Evolutionary conservation across 176 grass and related monocot genomes (phyloP).

Genomic region (Microstegium vimineum): DNA sequence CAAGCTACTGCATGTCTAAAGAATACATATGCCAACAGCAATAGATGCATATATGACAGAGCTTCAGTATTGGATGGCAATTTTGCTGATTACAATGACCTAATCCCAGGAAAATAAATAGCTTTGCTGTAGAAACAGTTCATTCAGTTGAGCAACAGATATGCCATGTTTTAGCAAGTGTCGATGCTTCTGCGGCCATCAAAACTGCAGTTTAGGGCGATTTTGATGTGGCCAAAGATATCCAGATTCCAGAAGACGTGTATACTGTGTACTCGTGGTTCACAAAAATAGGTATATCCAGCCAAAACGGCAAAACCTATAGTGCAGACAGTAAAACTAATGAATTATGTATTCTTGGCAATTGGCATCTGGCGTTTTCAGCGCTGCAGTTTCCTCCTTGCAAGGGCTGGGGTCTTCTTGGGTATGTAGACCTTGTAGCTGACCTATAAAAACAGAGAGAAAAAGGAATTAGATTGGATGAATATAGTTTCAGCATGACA

Average conservation of each 20-base stretch:
- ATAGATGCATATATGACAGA: neutral
- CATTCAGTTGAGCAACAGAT: neutral
- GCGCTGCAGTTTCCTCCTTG: constrained; percentile 72
- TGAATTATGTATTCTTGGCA: neutral
- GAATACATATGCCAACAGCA: neutral
- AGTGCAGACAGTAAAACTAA: neutral
- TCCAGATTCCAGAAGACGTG: constrained; percentile 1
- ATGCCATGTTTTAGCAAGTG: neutral
- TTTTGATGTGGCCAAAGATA: neutral
- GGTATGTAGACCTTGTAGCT: constrained; percentile 99
- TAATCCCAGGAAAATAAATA: neutral
- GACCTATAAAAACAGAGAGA: constrained; percentile 55
- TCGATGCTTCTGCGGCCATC: neutral
- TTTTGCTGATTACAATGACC: constrained; percentile 16
- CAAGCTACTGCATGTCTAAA: neutral
- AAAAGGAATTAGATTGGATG: constrained; percentile 12
- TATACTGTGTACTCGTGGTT: neutral
- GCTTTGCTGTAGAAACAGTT: neutral
- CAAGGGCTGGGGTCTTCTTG: constrained; percentile 55
- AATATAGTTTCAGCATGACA: neutral
- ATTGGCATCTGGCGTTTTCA: constrained; percentile 28
- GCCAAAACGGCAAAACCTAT: constrained; percentile 9
- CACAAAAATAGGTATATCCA: constrained; percentile 28
- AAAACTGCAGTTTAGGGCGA: neutral
- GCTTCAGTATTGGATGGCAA: neutral